A percentile compares a stretch with the other conserved stretches of the same genome.
phyloP scores from a whole-genome alignment of 129 eudicot genomes.

The Flaveria bidentis region DNA sequence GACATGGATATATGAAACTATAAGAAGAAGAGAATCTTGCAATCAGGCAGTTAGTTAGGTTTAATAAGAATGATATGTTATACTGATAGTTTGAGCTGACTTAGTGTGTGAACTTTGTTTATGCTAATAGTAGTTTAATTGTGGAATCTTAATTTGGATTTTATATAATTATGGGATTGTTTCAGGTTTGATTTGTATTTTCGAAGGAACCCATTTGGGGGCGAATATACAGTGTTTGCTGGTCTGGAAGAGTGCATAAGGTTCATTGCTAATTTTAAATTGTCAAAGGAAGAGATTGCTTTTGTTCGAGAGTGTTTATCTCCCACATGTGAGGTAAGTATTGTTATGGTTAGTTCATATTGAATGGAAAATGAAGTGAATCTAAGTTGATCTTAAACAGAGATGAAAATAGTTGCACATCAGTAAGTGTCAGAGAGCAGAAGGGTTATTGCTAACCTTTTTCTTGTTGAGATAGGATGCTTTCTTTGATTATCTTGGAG shows the following conservation, averaged over 20 bases:
- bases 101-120: not conserved
- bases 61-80: not conserved
- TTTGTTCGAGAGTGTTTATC: slow-evolving; percentile 67
- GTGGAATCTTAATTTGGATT: slow-evolving; percentile 10
- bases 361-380: not conserved
- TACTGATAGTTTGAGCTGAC: not conserved
- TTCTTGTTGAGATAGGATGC: slow-evolving; percentile 53
- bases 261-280: slow-evolving; percentile 81
- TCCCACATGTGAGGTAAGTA: slow-evolving; percentile 78
- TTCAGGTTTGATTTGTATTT: slow-evolving; percentile 94
- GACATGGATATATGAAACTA: no score
- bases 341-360: not conserved
- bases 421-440: not conserved
- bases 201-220: slow-evolving; percentile 90
- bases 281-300: slow-evolving; percentile 72
- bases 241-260: slow-evolving; percentile 94
- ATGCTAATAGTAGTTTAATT: not conserved
- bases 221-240: slow-evolving; percentile 93
- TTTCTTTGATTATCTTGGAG: slow-evolving; percentile 82
- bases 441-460: slow-evolving; percentile 11
- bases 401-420: not conserved
- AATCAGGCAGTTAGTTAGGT: not conserved
- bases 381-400: not conserved
- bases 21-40: no score
- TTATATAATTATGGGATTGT: slow-evolving; percentile 14